phyloP scores from a whole-genome alignment of 2,329 filamentous ascomycete genomes.

The Paraconiothyrium brasiliense region DNA sequence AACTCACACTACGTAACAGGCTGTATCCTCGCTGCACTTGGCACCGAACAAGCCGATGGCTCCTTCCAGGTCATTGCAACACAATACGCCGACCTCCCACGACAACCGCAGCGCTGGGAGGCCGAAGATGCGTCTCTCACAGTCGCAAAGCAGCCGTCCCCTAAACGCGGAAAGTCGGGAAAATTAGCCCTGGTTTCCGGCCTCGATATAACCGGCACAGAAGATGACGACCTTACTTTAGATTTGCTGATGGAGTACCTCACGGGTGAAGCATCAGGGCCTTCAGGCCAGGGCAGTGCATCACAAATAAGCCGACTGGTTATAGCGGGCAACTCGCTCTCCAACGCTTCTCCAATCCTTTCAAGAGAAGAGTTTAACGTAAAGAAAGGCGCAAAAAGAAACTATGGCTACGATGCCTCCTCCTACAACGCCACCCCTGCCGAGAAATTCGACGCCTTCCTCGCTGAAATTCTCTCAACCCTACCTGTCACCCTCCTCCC shows the following conservation, averaged over 20 bases:
- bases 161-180: slow-evolving; percentile 59
- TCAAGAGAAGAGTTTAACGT: slow-evolving; percentile 56
- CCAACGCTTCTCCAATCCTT: slow-evolving; percentile 57
- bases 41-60: slow-evolving; percentile 90
- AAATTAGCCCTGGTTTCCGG: slow-evolving; percentile 93
- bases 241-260: slow-evolving; percentile 87
- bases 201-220: slow-evolving; percentile 79
- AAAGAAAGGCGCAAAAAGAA: slow-evolving; percentile 70
- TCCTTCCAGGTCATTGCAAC: slow-evolving; percentile 93
- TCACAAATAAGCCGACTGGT: slow-evolving; percentile 83
- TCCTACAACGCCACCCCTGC: slow-evolving; percentile 88
- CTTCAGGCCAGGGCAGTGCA: slow-evolving; percentile 66
- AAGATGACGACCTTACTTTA: slow-evolving; percentile 77
- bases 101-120: slow-evolving; percentile 83
- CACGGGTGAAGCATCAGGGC: slow-evolving; percentile 78
- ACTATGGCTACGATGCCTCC: slow-evolving; percentile 93
- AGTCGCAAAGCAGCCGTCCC: slow-evolving; percentile 46
- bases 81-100: slow-evolving; percentile 84
- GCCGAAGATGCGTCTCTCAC: slow-evolving; percentile 62
- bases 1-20: slow-evolving; percentile 83
- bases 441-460: slow-evolving; percentile 82
- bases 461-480: slow-evolving; percentile 81
- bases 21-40: slow-evolving; percentile 92
- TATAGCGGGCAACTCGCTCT: slow-evolving; percentile 89
- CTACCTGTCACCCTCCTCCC: slow-evolving; percentile 91